These are phyloP conservation scores for Flaveria sonorensis DNA, from an alignment of 129 eudicot species.

Conservation along the genomic window DNA sequence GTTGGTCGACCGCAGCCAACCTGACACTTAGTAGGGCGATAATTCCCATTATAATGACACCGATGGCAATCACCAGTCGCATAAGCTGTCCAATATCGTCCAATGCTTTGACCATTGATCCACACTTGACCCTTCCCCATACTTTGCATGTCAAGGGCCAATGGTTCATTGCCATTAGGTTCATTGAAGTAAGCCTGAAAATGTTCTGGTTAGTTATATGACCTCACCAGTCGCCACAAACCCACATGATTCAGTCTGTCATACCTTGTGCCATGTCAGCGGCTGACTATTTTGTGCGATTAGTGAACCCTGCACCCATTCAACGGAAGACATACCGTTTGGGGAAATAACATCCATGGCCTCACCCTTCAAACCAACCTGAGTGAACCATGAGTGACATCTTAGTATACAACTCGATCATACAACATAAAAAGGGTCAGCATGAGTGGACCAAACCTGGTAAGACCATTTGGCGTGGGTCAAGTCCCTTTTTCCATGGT, in stretches of 20 bases:
- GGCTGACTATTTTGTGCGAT: conserved; percentile 75
- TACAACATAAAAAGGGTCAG: conserved; percentile 15
- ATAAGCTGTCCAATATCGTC: conserved; percentile 83
- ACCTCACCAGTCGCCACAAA: neutral
- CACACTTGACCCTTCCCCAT: conserved; percentile 98
- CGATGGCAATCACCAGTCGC: conserved; percentile 70
- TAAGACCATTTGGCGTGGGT: conserved; percentile 84
- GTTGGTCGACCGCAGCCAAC: conserved; percentile 90
- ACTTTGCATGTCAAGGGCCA: conserved; percentile 88
- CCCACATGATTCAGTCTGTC: neutral
- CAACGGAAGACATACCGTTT: conserved; percentile 65
- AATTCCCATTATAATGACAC: conserved; percentile 70
- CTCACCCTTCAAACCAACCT: conserved; percentile 97
- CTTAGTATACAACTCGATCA: conserved; percentile 15
- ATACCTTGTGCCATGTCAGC: conserved; percentile 93
- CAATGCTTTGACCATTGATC: conserved; percentile 93
- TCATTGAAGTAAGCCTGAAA: conserved; percentile 81
- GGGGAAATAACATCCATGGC: conserved; percentile 74
- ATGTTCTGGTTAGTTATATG: neutral
- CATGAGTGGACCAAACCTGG: conserved; percentile 46
- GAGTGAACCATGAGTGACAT: conserved; percentile 27
- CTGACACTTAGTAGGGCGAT: conserved; percentile 78
- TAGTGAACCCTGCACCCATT: conserved; percentile 77
- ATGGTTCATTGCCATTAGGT: conserved; percentile 84
- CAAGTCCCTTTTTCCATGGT: conserved; percentile 74